These are phyloP conservation scores for Pyrrhoderma lamaoense DNA, from an alignment of 1,284 basidiomycete species.

Conservation along the genomic window DNA sequence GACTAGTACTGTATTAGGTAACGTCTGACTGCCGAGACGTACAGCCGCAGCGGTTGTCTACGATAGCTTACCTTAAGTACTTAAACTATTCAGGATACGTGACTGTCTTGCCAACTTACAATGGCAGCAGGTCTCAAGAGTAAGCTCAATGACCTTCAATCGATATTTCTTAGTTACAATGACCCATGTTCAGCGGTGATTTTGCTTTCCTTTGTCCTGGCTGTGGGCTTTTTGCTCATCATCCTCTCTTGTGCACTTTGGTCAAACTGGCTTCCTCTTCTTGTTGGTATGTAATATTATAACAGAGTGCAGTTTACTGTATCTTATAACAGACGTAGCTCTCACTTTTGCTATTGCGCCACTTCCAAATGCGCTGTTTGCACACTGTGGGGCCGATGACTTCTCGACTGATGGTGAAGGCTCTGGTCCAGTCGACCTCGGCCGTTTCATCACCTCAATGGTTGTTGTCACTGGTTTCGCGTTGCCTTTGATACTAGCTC, in stretches of 20 bases:
- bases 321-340: slow-evolving; percentile 44
- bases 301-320: neutral
- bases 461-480: slow-evolving; percentile 93
- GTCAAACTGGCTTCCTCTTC: slow-evolving; percentile 93
- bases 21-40: no score
- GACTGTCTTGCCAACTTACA: neutral
- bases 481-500: slow-evolving; percentile 86
- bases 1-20: no score
- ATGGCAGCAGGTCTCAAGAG: slow-evolving; percentile 27
- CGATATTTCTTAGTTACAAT: neutral
- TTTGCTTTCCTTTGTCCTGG: slow-evolving; percentile 91
- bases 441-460: slow-evolving; percentile 88
- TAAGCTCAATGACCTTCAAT: slow-evolving; percentile 3
- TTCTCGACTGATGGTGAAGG: slow-evolving; percentile 59
- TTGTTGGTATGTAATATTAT: slow-evolving; percentile 66
- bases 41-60: no score
- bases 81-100: no score
- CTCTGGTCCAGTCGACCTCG: slow-evolving; percentile 67
- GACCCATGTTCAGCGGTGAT: slow-evolving; percentile 64
- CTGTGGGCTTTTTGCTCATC: slow-evolving; percentile 93
- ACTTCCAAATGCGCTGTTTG: slow-evolving; percentile 86
- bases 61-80: no score
- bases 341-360: slow-evolving; percentile 94
- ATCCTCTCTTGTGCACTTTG: slow-evolving; percentile 97
- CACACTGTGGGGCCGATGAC: slow-evolving; percentile 82